A percentile compares a stretch with the other conserved stretches of the same genome.
Evolutionary conservation across 2,329 filamentous ascomycete species (phyloP).

Genomic region (Phoma herbarum): DNA sequence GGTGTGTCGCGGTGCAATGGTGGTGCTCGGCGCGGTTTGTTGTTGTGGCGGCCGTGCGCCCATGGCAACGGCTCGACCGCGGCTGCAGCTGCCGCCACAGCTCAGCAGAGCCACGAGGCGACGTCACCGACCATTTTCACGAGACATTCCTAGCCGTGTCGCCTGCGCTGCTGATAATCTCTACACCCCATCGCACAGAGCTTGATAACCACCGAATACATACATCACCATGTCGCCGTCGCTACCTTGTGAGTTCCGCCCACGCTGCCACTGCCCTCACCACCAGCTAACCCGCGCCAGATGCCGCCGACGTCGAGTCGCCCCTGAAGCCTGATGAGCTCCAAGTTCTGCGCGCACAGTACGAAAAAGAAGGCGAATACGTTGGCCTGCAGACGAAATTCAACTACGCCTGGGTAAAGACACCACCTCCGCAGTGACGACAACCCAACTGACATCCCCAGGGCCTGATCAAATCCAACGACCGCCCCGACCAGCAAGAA

Average conservation of each 20-base stretch:
- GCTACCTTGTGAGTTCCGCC: constrained; percentile 45
- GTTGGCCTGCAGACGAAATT: constrained; percentile 98
- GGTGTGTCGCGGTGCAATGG: constrained; percentile 25
- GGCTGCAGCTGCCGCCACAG: constrained; percentile 33
- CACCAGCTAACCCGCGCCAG: constrained; percentile 59
- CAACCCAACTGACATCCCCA: constrained; percentile 50
- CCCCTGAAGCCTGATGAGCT: constrained; percentile 92
- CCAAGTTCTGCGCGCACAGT: constrained; percentile 89
- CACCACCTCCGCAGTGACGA: neutral
- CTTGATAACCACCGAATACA: neutral
- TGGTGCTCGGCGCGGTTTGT: constrained; percentile 42
- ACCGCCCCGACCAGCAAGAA: constrained; percentile 87
- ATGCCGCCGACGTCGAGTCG: constrained; percentile 97
- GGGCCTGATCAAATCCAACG: constrained; percentile 94
- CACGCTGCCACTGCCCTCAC: neutral
- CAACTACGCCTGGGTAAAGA: constrained; percentile 94
- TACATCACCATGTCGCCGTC: constrained; percentile 44
- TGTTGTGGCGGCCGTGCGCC: constrained; percentile 44
- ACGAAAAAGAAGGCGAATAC: constrained; percentile 97
- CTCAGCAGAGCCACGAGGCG: constrained; percentile 35
- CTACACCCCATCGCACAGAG: neutral
- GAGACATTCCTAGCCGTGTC: constrained; percentile 20
- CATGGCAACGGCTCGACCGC: constrained; percentile 42
- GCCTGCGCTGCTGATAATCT: constrained; percentile 2
- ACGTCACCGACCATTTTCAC: constrained; percentile 47